These are phyloP conservation scores for Monilinia aucupariae DNA, from an alignment of 2,329 filamentous ascomycete species.

Conservation along the genomic window DNA sequence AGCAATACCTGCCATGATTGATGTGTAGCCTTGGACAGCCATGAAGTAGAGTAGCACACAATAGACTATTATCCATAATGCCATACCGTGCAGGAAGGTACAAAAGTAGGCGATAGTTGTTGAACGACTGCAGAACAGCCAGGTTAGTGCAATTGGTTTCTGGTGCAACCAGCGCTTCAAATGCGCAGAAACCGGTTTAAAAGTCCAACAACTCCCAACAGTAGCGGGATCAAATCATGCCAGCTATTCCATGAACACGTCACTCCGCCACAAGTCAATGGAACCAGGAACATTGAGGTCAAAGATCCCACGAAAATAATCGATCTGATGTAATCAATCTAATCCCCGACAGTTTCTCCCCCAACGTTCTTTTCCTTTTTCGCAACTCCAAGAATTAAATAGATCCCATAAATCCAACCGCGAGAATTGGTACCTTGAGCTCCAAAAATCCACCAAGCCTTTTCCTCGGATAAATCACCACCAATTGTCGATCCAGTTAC, in stretches of 20 bases:
- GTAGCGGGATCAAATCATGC: constrained; percentile 54
- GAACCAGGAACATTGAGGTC: constrained; percentile 55
- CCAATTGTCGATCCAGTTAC: constrained; percentile 37
- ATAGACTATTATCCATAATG: constrained; percentile 49
- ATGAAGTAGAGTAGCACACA: constrained; percentile 48
- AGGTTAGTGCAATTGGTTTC: constrained; percentile 35
- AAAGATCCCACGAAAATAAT: constrained; percentile 53
- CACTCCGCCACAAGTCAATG: constrained; percentile 55
- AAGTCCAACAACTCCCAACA: constrained; percentile 48
- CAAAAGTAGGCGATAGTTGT: constrained; percentile 46
- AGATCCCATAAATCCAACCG: constrained; percentile 21
- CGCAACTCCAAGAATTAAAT: constrained; percentile 24
- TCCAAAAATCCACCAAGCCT: constrained; percentile 33
- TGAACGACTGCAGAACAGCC: constrained; percentile 39
- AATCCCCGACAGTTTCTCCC: constrained; percentile 35
- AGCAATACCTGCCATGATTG: constrained; percentile 49
- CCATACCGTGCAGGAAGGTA: constrained; percentile 49
- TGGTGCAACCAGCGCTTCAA: constrained; percentile 38
- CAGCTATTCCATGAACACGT: constrained; percentile 58
- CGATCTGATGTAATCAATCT: constrained; percentile 58
- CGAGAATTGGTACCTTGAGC: constrained; percentile 27
- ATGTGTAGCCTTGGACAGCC: constrained; percentile 46
- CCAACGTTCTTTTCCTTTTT: constrained; percentile 34
- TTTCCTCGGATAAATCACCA: constrained; percentile 38
- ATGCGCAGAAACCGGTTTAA: constrained; percentile 47